phyloP scores from a whole-genome alignment of 257 asterid species.

The Marsdenia floribunda region DNA sequence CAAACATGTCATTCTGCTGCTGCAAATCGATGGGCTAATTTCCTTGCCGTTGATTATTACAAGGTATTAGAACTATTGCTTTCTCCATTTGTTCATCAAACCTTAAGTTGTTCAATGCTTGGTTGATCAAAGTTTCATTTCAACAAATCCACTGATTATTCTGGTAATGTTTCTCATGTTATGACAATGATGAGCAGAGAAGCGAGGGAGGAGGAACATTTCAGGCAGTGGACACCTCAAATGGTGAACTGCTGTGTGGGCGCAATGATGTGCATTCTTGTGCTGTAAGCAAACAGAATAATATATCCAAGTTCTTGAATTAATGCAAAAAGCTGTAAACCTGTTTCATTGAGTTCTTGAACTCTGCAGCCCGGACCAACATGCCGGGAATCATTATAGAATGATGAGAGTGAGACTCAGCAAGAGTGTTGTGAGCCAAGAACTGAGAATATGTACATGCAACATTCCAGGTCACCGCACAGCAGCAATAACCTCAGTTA shows the following conservation, averaged over 20 bases:
- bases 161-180: neutral
- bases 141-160: neutral
- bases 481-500: conserved; percentile 3
- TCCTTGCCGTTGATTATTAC: conserved; percentile 71
- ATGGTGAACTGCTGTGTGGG: conserved; percentile 69
- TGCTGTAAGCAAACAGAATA: conserved; percentile 28
- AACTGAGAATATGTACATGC: no score
- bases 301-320: neutral
- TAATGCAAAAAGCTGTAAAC: neutral
- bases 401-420: no score
- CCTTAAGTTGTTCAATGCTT: neutral
- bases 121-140: neutral
- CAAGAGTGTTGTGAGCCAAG: no score
- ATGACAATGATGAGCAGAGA: conserved; percentile 36
- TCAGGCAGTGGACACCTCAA: conserved; percentile 49
- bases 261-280: conserved; percentile 64
- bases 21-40: conserved; percentile 76
- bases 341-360: neutral
- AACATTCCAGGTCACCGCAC: conserved; percentile 37
- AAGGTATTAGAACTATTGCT: conserved; percentile 35
- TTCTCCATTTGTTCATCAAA: no score
- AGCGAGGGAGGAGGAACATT: conserved; percentile 86
- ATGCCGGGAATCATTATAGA: neutral
- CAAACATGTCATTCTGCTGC: conserved; percentile 54
- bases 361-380: conserved; percentile 20